A percentile compares a stretch with the other conserved stretches of the same genome.
Conservation (phyloP, 495 filamentous ascomycete genomes). For the Collariella sp. region DNA sequence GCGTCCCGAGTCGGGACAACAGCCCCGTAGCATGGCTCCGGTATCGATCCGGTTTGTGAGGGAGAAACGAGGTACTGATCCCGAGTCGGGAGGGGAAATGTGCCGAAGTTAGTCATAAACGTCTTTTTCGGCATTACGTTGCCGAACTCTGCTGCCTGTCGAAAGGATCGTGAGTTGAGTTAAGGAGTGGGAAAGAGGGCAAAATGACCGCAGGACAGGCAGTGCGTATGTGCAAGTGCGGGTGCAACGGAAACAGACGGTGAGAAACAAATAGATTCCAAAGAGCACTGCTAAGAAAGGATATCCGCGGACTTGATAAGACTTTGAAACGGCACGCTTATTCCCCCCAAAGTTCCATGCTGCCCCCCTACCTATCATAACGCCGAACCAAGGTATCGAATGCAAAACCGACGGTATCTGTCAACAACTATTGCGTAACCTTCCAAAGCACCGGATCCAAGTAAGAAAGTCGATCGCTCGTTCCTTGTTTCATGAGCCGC, state of each 20-base stretch:
- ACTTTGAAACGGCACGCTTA: not conserved
- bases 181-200: not conserved
- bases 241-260: too few relatives aligned
- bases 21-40: not conserved
- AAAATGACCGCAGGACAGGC: not conserved
- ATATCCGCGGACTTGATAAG: not conserved
- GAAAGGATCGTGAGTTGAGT: too few relatives aligned
- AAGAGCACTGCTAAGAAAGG: not conserved
- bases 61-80: too few relatives aligned
- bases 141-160: too few relatives aligned
- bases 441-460: not conserved
- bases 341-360: not conserved
- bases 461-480: not conserved
- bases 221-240: too few relatives aligned
- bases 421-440: too few relatives aligned
- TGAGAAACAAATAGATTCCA: not conserved
- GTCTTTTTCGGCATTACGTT: too few relatives aligned
- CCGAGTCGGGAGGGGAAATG: not conserved
- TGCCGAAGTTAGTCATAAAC: too few relatives aligned
- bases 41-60: not conserved
- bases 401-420: not conserved
- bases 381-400: conserved; percentile 3
- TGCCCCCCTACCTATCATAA: not conserved
- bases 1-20: not conserved
- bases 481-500: not conserved